Evolutionary conservation across 2,329 filamentous ascomycete genomes (phyloP), one percentile per base, ranked within the genome.

Genomic region (Lasiodiplodia gonubiensis): DNA sequence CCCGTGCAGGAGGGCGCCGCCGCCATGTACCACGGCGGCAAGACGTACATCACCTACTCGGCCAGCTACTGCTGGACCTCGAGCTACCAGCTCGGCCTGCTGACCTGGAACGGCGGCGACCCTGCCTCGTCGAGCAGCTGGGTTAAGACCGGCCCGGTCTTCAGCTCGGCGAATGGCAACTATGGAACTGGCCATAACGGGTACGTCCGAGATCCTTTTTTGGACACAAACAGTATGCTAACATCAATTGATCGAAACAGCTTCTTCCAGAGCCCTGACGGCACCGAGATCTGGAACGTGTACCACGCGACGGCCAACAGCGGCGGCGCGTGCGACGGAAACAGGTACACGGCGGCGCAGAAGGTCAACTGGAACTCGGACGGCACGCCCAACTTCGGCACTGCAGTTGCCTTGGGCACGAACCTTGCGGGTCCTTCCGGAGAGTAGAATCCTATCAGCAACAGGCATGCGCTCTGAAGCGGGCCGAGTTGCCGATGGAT

Each of bases 241-340:
- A 46, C 52, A n/a, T 12, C n/a, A 11, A 25, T 35, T 53, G 23
- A 21, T 18, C 16, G 11, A 25, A 27, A 33, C 60, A 85, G 84
- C 2, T 88, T 88, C 79, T 88, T 89, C 76, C 77, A 75, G 33
- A 87, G 84, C 69, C 85, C 86, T 0, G 85, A 88, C 69, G 84
- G 80, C 3, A 82, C 76, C 0, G 80, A 88, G 74, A 84, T 81
- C 2, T 88, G 82, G 82, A 86, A 85, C 63, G 82, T 85, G 0
- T 88, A 85, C 73, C 85, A 88, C 70, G 86, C 86, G 0, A 86
- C 85, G 0, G 76, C 79, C 1, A 83, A 81, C 68, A 76, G 78
- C 12, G 76, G 74, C 0, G 86, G 86, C 0, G 80, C 82, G 1
- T 88, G 86, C 66, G 85, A 86, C 68, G 80, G 83, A 1, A 84